Percentiles rank a stretch among this genome's conserved stretches.
Conservation (phyloP, 495 filamentous ascomycete genomes). For the Daldinia decipiens region DNA sequence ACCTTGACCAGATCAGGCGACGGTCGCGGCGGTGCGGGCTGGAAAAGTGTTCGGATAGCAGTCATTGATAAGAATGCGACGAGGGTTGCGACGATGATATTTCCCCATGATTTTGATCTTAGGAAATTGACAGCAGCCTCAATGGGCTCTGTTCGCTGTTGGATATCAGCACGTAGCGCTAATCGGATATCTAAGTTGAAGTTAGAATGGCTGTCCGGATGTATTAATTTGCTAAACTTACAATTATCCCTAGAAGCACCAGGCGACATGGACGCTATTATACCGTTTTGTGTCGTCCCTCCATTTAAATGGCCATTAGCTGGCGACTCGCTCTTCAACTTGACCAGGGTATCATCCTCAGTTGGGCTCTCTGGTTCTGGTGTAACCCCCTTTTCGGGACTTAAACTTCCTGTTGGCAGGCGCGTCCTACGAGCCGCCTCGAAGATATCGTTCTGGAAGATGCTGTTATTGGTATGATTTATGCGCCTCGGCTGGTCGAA, state of each 20-base stretch:
- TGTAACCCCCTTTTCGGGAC: constrained; percentile 61
- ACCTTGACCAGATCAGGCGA: constrained; percentile 91
- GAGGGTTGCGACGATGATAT: constrained; percentile 65
- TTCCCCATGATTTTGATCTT: constrained; percentile 72
- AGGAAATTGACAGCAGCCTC: constrained; percentile 75
- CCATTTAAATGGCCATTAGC: constrained; percentile 13
- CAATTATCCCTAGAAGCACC: constrained; percentile 48
- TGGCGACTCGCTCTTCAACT: constrained; percentile 46
- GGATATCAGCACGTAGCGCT: constrained; percentile 83
- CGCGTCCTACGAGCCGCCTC: constrained; percentile 61
- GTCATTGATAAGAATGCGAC: constrained; percentile 67
- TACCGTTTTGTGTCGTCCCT: constrained; percentile 25
- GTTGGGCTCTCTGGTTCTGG: constrained; percentile 56
- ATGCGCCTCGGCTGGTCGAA: constrained; percentile 46
- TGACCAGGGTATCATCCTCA: constrained; percentile 48
- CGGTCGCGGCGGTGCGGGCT: constrained; percentile 71
- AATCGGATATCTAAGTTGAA: constrained; percentile 79
- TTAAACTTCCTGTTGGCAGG: constrained; percentile 61
- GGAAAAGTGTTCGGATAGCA: constrained; percentile 71
- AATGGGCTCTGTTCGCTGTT: constrained; percentile 85
- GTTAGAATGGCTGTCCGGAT: constrained; percentile 31
- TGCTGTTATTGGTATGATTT: constrained; percentile 50
- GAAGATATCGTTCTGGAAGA: constrained; percentile 54
- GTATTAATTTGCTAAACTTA: constrained; percentile 34
- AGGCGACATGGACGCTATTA: constrained; percentile 46